These are phyloP conservation scores for Lipomyces japonicus DNA, from an alignment of 805 yeast species.

Conservation along the genomic window DNA sequence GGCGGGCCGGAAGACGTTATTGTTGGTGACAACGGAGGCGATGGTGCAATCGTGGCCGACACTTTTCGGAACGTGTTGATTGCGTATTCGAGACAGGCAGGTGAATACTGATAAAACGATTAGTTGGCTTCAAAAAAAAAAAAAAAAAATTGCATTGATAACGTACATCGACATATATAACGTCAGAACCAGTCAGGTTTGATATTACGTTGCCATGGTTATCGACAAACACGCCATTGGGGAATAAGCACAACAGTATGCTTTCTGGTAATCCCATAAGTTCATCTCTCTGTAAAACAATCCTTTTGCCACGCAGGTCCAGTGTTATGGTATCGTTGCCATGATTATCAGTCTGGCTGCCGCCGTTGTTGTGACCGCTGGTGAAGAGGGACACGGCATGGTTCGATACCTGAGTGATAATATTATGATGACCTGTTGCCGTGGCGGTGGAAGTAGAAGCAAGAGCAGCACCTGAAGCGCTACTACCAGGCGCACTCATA, in stretches of 20 bases:
- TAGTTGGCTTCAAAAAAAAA: background rate
- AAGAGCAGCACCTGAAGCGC: no score
- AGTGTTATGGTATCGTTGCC: slow-evolving; percentile 45
- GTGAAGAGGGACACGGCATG: slow-evolving; percentile 7
- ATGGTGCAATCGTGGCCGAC: slow-evolving; percentile 4
- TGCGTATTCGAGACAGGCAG: slow-evolving; percentile 80
- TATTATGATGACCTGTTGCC: no score
- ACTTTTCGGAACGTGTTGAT: slow-evolving; percentile 57
- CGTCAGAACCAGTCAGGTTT: slow-evolving; percentile 57
- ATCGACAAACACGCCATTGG: slow-evolving; percentile 85
- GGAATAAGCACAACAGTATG: slow-evolving; percentile 77
- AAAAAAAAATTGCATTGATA: slow-evolving; percentile 26
- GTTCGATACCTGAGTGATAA: slow-evolving; percentile 12
- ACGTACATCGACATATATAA: slow-evolving; percentile 17
- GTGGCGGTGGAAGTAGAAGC: no score
- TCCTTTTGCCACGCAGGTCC: slow-evolving; percentile 69
- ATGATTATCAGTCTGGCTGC: slow-evolving; percentile 4
- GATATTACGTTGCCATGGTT: slow-evolving; percentile 71
- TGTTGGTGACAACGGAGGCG: background rate
- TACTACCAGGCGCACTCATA: no score
- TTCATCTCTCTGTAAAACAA: slow-evolving; percentile 80
- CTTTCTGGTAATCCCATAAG: slow-evolving; percentile 90
- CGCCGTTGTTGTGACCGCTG: slow-evolving; percentile 5
- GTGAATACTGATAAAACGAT: slow-evolving; percentile 71
- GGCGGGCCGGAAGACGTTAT: slow-evolving; percentile 1